Base-by-base conservation (phyloP, 345 rosid genomes). In the Lumnitzera littorea region DNA sequence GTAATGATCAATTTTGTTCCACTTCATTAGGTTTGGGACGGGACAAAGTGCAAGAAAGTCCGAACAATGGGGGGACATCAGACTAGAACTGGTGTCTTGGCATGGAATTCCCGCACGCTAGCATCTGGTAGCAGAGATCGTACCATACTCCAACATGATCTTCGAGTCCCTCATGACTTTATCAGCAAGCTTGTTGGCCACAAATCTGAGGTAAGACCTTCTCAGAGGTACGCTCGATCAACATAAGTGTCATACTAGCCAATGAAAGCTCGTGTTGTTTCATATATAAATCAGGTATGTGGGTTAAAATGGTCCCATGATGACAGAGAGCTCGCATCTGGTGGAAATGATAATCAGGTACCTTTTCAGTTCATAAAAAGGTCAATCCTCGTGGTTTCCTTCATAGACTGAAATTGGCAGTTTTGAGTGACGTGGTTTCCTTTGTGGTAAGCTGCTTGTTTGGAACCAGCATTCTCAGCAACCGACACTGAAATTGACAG, bases 281-380 rank as follows among this genome's bases (percentile, higher is more conserved):
- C 55, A 20, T 23, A 20, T 23, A 27, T 61, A 57, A 24, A 43
- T 20, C 76, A 82, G 87, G 87, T 94, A 15, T 94, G 97, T 46
- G 96, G 99, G 24, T 63, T 94, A 68, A 94, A 90, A 78, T 94
- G 97, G 97, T 90, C 97, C 36, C 91, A 84, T 41, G 99, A 94
- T 60, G 99, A 88, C 73, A 76, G 99, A 66, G 97, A 94, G 71
- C 99, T 94, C 31, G 99, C 99, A 12, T 94, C 99, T 6, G 97
- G 99, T 71, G 97, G 97, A 68, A 94, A 94, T 49, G 99, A 94
- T 67, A 94, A 94, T 76, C 98, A 91, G 95, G 98, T 88, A 49
- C 70, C 17, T 15, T 16, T 59, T 2, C 1, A 0, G 24, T 27
- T 25, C 51, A n/a, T 29, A 5, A 46, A 15, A 36, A 36, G 7